Percentiles rank a stretch among this genome's conserved stretches.
phyloP scores from a whole-genome alignment of 2,329 filamentous ascomycete genomes.

The Fusarium armeniacum region DNA sequence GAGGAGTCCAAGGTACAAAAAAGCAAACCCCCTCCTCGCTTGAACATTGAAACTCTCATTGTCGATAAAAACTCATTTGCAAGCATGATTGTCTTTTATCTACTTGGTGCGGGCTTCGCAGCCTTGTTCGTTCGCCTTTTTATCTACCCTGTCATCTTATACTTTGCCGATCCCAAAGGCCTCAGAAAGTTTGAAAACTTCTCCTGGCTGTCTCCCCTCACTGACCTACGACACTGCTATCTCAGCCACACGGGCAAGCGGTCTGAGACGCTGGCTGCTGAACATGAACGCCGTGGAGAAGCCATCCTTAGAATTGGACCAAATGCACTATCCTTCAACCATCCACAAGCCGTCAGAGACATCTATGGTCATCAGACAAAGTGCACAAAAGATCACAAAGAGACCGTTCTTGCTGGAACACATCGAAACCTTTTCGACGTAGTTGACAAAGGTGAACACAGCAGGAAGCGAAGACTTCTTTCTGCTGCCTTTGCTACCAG shows the following conservation, averaged over 20 bases:
- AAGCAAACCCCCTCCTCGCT: neutral
- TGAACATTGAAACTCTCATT: neutral
- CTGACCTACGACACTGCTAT: constrained; percentile 40
- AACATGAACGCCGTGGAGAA: constrained; percentile 58
- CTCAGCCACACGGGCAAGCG: constrained; percentile 54
- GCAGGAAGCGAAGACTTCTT: constrained; percentile 64
- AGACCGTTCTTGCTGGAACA: constrained; percentile 59
- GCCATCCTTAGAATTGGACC: constrained; percentile 50
- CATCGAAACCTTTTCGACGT: constrained; percentile 68
- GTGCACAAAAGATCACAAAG: constrained; percentile 64
- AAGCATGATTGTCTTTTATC: constrained; percentile 14
- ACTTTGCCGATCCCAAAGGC: constrained; percentile 55
- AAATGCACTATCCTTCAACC: constrained; percentile 46
- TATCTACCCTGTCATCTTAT: constrained; percentile 34
- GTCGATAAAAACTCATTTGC: neutral
- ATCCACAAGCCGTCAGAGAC: constrained; percentile 48
- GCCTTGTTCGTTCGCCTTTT: constrained; percentile 30
- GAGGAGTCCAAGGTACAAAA: neutral
- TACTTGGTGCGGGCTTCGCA: constrained; percentile 12
- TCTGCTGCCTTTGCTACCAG: constrained; percentile 66
- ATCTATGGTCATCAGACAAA: constrained; percentile 62
- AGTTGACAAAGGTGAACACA: constrained; percentile 65
- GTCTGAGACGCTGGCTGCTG: constrained; percentile 60
- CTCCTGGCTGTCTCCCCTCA: constrained; percentile 39
- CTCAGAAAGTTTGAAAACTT: constrained; percentile 42